Evolutionary conservation across 75 land plant genomes (phyloP).

Genomic region (Cryptomeria japonica): DNA sequence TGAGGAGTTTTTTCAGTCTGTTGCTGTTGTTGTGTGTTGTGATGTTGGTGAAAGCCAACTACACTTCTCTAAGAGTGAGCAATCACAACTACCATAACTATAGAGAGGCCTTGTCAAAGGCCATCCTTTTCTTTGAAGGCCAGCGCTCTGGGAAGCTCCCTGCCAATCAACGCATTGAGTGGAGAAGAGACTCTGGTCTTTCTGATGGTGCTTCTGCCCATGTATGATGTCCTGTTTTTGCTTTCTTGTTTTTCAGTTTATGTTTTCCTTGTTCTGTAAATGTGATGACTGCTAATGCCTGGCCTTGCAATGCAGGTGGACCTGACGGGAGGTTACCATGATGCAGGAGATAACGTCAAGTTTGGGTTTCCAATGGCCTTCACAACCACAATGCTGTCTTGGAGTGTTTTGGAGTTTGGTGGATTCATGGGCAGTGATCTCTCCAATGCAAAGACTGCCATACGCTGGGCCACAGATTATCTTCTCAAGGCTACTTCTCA

Average conservation of each 20-base stretch:
- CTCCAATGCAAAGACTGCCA: slow-evolving; percentile 58
- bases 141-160: slow-evolving; percentile 81
- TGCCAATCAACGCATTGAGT: slow-evolving; percentile 50
- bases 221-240: slow-evolving; percentile 17
- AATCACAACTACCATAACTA: too few species aligned
- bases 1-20: not conserved
- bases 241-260: not conserved
- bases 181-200: slow-evolving; percentile 75
- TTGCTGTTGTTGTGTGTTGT: not conserved
- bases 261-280: not conserved
- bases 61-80: not conserved
- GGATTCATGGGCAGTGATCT: slow-evolving; percentile 68
- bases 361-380: slow-evolving; percentile 56
- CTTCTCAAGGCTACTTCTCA: slow-evolving; percentile 78
- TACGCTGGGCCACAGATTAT: slow-evolving; percentile 85
- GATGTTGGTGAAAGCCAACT: not conserved
- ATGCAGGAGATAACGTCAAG: too few species aligned
- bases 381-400: slow-evolving; percentile 83
- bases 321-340: too few species aligned
- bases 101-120: slow-evolving; percentile 65
- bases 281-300: not conserved
- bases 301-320: too few species aligned
- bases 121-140: slow-evolving; percentile 75
- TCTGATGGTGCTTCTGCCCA: slow-evolving; percentile 59
- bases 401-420: slow-evolving; percentile 95